Conservation (phyloP, 805 yeast species). For the Candida easanensis region DNA sequence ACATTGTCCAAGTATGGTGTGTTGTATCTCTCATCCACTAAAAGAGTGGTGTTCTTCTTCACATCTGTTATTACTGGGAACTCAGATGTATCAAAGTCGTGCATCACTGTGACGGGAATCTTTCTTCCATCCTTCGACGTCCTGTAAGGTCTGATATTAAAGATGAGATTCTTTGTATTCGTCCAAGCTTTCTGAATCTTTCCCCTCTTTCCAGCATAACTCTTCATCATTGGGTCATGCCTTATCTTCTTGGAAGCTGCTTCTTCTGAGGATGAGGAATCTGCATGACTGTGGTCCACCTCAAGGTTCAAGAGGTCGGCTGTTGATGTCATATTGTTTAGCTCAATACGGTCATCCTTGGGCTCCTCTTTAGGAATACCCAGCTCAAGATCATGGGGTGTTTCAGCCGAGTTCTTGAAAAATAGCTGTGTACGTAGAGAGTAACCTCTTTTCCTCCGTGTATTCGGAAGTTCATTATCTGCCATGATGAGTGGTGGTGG, state of each 20-base stretch:
- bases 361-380: slow-evolving; percentile 1
- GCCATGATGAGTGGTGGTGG: slow-evolving; percentile 4
- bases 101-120: slow-evolving; percentile 60
- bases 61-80: slow-evolving; percentile 28
- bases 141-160: slow-evolving; percentile 46
- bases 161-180: slow-evolving; percentile 33
- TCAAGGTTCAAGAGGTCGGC: slow-evolving; percentile 9
- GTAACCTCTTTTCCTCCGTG: slow-evolving; percentile 57
- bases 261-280: slow-evolving; percentile 22
- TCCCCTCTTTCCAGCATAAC: slow-evolving; percentile 27
- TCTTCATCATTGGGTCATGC: slow-evolving; percentile 6
- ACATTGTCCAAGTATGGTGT: slow-evolving; percentile 61
- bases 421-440: slow-evolving; percentile 66
- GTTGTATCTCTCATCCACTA: slow-evolving; percentile 68
- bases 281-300: not conserved
- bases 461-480: not conserved
- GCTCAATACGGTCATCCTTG: slow-evolving; percentile 7
- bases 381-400: slow-evolving; percentile 11
- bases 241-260: slow-evolving; percentile 19
- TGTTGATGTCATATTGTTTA: slow-evolving; percentile 9
- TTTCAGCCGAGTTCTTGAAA: slow-evolving; percentile 34
- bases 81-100: slow-evolving; percentile 30
- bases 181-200: slow-evolving; percentile 15
- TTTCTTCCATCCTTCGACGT: slow-evolving; percentile 68
- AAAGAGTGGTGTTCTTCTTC: slow-evolving; percentile 28